Percentiles rank a stretch among this genome's conserved stretches.
These are phyloP conservation scores for Ustilago crameri DNA, from an alignment of 1,284 basidiomycete species.

Conservation along the genomic window DNA sequence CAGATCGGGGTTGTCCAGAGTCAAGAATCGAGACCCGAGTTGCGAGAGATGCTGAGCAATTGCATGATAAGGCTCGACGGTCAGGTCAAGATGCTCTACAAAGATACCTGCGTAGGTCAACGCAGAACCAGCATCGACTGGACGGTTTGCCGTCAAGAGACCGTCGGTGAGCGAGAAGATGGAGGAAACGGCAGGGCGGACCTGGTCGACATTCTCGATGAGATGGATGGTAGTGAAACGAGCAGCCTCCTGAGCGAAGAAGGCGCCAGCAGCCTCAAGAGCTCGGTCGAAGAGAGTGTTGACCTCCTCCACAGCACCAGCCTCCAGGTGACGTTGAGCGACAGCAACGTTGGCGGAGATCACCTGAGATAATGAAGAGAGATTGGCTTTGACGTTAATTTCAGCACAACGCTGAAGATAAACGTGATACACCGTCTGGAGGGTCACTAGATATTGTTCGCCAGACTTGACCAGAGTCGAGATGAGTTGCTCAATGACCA, in stretches of 20 bases:
- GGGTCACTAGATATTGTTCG: conserved; percentile 20
- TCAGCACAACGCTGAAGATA: conserved; percentile 17
- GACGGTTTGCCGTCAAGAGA: conserved; percentile 21
- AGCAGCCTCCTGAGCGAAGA: conserved; percentile 14
- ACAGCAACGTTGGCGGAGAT: conserved; percentile 48
- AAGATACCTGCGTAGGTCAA: conserved; percentile 38
- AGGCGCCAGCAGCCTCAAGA: conserved; percentile 21
- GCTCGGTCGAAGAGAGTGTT: conserved; percentile 39
- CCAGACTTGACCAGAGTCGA: conserved; percentile 6
- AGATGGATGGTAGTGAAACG: conserved; percentile 6
- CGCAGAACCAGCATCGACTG: conserved; percentile 40
- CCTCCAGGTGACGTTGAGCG: conserved; percentile 28
- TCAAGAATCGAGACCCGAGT: conserved; percentile 23
- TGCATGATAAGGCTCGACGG: conserved; percentile 1
- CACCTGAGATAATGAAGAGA: conserved; percentile 10
- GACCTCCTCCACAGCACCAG: conserved; percentile 31
- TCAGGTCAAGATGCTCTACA: conserved; percentile 17
- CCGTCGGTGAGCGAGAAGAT: conserved; percentile 25
- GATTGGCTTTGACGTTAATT: background rate
- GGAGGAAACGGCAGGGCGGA: conserved; percentile 5
- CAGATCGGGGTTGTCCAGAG: conserved; percentile 7
- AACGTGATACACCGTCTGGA: conserved; percentile 25
- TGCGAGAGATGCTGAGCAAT: conserved; percentile 19
- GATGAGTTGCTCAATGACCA: conserved; percentile 29
- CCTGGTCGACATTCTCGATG: background rate